phyloP scores from a whole-genome alignment of 2,329 filamentous ascomycete species.

The Diaporthe ampelina region DNA sequence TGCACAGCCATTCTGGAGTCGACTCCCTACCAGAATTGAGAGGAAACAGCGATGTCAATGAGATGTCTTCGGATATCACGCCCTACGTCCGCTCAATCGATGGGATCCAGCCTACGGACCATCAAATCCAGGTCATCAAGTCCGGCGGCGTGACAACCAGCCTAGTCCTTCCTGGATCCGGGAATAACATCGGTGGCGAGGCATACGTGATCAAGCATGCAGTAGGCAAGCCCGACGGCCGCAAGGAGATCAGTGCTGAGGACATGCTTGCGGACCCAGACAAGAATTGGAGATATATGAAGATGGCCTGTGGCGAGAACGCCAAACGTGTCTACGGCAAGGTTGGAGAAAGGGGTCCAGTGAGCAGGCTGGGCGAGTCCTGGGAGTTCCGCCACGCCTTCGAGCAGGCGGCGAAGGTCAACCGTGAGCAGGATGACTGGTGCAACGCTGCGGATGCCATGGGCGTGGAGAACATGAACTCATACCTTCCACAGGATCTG shows the following conservation, averaged over 20 bases:
- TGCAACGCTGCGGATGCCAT: slow-evolving; percentile 67
- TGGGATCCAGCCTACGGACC: slow-evolving; percentile 73
- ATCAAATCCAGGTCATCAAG: slow-evolving; percentile 77
- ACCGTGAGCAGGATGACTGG: slow-evolving; percentile 77
- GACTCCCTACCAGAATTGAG: slow-evolving; percentile 67
- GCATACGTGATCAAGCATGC: slow-evolving; percentile 79
- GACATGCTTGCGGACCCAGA: slow-evolving; percentile 78
- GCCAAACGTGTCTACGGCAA: slow-evolving; percentile 73
- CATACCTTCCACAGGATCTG: slow-evolving; percentile 73
- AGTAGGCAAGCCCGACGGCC: slow-evolving; percentile 70
- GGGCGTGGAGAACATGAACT: slow-evolving; percentile 64
- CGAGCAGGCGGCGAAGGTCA: slow-evolving; percentile 70
- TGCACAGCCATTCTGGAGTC: slow-evolving; percentile 78
- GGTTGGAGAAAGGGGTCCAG: slow-evolving; percentile 66
- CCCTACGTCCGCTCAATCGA: slow-evolving; percentile 78
- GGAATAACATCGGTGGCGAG: slow-evolving; percentile 82
- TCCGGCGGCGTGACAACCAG: slow-evolving; percentile 80
- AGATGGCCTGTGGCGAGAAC: slow-evolving; percentile 83
- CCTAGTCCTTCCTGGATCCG: slow-evolving; percentile 75
- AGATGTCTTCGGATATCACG: slow-evolving; percentile 74
- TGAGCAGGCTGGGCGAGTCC: slow-evolving; percentile 76
- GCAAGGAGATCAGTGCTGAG: slow-evolving; percentile 72
- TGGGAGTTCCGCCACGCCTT: slow-evolving; percentile 79
- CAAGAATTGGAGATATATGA: slow-evolving; percentile 77
- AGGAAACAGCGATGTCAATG: slow-evolving; percentile 73